Evolutionary conservation across 2,329 filamentous ascomycete species (phyloP), one percentile per base, ranked within the genome.

Genomic region (Aspergillus alliaceus): DNA sequence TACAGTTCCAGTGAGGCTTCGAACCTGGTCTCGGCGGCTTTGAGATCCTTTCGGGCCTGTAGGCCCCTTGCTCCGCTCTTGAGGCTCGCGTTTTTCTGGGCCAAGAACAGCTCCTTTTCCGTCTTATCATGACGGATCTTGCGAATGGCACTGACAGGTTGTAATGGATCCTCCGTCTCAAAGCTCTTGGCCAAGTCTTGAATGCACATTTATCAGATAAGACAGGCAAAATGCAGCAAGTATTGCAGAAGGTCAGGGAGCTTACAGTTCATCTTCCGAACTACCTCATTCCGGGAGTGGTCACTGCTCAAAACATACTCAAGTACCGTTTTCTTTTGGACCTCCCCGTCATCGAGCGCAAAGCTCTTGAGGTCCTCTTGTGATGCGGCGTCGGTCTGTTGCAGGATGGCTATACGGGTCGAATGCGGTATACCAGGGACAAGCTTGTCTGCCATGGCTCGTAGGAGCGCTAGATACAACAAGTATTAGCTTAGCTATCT

Each of bases 51-150:
- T n/a, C 90, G 81, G 0, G 90, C 90, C 59, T 88, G 83, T 80
- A 89, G 77, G 0, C 91, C 91, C 40, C 91, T 78, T 1, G 89
- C 84, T 32, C 91, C 91, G 66, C 90, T 93, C 51, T 90, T 80
- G 39, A 91, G 75, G 40, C 85, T 80, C 7, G 90, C 90, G 67
- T 91, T 86, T 63, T 92, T 90, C 66, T 90, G 86, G 1, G 87
- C 82, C 20, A 87, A 81, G 55, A 89, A 90, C 3, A 92, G 77
- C 6, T 84, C 81, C 64, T 83, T 82, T 62, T 84, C 81, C 35
- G 89, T 77, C 22, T 85, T 80, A 59, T 86, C 82, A 64, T 90
- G 83, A 25, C 82, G 83, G 25, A 93, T 73, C 51, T 79, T 79
- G 20, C 90, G 82, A 34, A 89, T 77, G 0, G 86, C 84, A 15